phyloP scores from a whole-genome alignment of 1,284 basidiomycete species.

The Fomitopsis schrenkii region DNA sequence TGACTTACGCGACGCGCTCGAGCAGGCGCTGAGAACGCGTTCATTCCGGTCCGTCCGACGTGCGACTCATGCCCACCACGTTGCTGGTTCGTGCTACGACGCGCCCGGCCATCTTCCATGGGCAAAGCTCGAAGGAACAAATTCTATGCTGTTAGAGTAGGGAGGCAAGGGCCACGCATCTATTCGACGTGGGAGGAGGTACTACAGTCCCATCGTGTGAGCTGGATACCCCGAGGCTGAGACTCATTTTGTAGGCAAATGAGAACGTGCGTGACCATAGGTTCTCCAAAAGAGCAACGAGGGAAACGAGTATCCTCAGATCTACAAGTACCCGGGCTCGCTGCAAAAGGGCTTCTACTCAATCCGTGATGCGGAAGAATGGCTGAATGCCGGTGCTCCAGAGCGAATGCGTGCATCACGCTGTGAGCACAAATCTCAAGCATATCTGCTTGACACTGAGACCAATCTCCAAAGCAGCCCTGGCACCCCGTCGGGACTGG shows the following conservation, averaged over 20 bases:
- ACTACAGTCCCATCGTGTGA: constrained; percentile 20
- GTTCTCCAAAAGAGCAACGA: neutral
- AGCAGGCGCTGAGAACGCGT: too few relatives aligned
- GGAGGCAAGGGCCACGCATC: too few relatives aligned
- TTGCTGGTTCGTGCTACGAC: too few relatives aligned
- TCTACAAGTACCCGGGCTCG: neutral
- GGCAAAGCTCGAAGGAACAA: too few relatives aligned
- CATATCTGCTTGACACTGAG: too few relatives aligned
- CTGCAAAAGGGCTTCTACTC: constrained; percentile 46
- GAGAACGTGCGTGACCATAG: neutral
- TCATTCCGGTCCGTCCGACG: too few relatives aligned
- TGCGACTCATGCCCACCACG: too few relatives aligned
- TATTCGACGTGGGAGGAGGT: constrained; percentile 9
- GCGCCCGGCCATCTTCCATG: too few relatives aligned
- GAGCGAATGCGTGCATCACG: too few relatives aligned
- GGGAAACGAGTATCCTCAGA: constrained; percentile 14
- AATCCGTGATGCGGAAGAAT: constrained; percentile 38
- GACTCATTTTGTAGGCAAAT: neutral
- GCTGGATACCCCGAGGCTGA: neutral
- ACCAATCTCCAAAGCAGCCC: neutral
- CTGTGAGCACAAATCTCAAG: neutral
- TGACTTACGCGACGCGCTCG: too few relatives aligned
- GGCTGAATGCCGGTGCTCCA: constrained; percentile 26
- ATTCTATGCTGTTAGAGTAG: too few relatives aligned
- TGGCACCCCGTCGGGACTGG: neutral